Conservation (phyloP, 352 stramenopile species). For the Globisporangium apiculatum region DNA sequence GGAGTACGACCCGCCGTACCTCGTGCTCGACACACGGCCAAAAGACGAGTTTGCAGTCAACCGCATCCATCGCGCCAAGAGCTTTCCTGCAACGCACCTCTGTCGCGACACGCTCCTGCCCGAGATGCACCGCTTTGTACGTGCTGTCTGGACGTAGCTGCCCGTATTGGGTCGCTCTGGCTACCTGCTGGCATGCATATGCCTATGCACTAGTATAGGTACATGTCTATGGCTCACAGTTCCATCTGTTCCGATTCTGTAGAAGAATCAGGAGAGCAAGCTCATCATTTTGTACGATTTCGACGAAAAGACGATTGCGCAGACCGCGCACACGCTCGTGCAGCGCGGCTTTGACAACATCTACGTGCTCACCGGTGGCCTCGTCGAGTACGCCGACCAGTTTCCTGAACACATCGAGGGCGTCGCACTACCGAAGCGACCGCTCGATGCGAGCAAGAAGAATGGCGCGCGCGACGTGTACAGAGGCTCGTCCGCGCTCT, state of each 20-base stretch:
- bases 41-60: slow-evolving; percentile 68
- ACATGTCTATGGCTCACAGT: no score
- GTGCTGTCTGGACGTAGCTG: slow-evolving; percentile 4
- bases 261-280: slow-evolving; percentile 75
- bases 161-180: no score
- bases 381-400: slow-evolving; percentile 58
- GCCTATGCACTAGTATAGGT: no score
- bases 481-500: slow-evolving; percentile 35
- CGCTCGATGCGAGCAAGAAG: slow-evolving; percentile 47
- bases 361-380: slow-evolving; percentile 63
- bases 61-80: slow-evolving; percentile 64
- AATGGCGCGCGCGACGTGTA: slow-evolving; percentile 36
- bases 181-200: no score
- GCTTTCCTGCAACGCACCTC: slow-evolving; percentile 46
- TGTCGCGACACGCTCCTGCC: slow-evolving; percentile 58
- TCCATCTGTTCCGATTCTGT: not conserved
- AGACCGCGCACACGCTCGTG: slow-evolving; percentile 62
- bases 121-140: slow-evolving; percentile 69
- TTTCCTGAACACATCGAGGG: slow-evolving; percentile 66
- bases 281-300: slow-evolving; percentile 76
- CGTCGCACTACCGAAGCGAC: slow-evolving; percentile 42
- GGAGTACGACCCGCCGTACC: slow-evolving; percentile 67
- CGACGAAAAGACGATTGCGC: slow-evolving; percentile 53
- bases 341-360: slow-evolving; percentile 84
- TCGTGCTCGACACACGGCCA: slow-evolving; percentile 61